Conservation (phyloP, 176 grass and related monocot species). For the Phoenix roebelenii region DNA sequence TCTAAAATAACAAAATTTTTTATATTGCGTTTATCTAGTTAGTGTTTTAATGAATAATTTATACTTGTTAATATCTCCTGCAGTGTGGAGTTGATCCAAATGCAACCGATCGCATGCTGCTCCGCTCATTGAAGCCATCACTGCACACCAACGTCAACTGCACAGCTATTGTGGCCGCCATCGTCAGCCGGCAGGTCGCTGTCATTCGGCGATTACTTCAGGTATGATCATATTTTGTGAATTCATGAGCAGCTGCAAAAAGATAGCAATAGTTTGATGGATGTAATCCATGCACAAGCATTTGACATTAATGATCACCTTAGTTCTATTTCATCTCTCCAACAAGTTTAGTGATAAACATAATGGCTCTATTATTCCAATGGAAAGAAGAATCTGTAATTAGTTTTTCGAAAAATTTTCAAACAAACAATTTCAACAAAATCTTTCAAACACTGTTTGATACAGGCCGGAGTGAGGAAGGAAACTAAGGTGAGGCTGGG, state of each 20-base stretch:
- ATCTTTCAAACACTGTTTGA: neutral
- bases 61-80: neutral
- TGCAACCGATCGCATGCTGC: constrained; percentile 56
- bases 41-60: too few species aligned
- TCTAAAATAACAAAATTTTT: too few species aligned
- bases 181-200: constrained; percentile 67
- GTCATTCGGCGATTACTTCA: constrained; percentile 69
- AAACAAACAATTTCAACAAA: too few species aligned
- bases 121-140: constrained; percentile 79
- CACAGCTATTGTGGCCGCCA: constrained; percentile 72
- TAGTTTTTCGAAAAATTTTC: too few species aligned
- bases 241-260: neutral
- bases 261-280: neutral
- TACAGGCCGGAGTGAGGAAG: constrained; percentile 56
- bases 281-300: neutral
- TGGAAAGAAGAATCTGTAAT: too few species aligned
- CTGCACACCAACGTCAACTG: constrained; percentile 84
- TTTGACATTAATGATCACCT: neutral
- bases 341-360: too few species aligned
- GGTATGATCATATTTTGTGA: constrained; percentile 20
- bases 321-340: too few species aligned
- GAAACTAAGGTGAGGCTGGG: constrained; percentile 73
- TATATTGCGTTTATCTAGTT: too few species aligned
- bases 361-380: too few species aligned
- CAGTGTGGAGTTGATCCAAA: constrained; percentile 84